Evolutionary conservation across 331 rosid species (phyloP).

Genomic region (Erythrophleum ivorense): DNA sequence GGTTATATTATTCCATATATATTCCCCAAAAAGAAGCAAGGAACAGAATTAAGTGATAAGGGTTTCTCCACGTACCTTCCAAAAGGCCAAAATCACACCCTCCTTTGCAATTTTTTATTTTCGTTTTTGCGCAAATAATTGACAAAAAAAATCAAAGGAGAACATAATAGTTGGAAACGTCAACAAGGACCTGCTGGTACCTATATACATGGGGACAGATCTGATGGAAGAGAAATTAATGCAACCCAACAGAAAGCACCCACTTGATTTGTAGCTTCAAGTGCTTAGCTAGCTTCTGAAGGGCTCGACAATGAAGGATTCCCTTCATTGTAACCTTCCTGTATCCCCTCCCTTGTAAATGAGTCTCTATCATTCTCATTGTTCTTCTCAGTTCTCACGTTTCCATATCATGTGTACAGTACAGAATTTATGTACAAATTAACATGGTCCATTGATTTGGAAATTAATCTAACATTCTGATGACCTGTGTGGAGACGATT

Average conservation of each 20-base stretch:
- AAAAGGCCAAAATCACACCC: neutral
- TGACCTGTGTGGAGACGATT: neutral
- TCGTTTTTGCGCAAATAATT: neutral
- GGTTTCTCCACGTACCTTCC: neutral
- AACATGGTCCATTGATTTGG: slow-evolving; percentile 11
- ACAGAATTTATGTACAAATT: slow-evolving; percentile 29
- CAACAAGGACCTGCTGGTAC: neutral
- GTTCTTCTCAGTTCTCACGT: slow-evolving; percentile 1
- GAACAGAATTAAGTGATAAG: neutral
- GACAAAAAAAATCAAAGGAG: neutral
- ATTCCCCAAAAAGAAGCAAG: neutral
- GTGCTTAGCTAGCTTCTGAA: neutral
- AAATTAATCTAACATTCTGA: slow-evolving; percentile 17
- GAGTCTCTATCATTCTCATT: slow-evolving; percentile 26
- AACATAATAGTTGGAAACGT: neutral
- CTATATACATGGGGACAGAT: neutral
- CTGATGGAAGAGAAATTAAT: neutral
- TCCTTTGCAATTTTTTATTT: neutral
- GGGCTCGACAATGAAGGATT: slow-evolving; percentile 42
- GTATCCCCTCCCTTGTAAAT: slow-evolving; percentile 27
- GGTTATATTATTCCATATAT: neutral
- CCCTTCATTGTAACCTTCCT: slow-evolving; percentile 32
- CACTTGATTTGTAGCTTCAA: neutral
- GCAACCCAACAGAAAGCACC: too few species aligned
- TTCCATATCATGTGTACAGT: neutral